Percentiles rank a stretch among this genome's conserved stretches.
Evolutionary conservation across 1,284 basidiomycete genomes (phyloP).

Genomic region (Dichomitus squalens): DNA sequence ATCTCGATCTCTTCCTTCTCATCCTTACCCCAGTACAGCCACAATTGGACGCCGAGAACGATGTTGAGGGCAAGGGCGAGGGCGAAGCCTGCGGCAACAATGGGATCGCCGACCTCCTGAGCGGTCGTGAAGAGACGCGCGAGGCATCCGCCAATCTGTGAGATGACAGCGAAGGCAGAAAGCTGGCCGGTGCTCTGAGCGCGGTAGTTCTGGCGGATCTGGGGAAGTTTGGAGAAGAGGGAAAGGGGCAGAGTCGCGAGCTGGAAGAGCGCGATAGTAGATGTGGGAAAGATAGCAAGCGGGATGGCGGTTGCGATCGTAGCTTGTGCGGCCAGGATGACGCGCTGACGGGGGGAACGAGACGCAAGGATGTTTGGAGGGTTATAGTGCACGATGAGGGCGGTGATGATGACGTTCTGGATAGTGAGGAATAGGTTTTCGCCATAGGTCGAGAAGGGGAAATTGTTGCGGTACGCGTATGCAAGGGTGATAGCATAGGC

Average conservation of each 20-base stretch:
- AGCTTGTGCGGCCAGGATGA: slow-evolving; percentile 39
- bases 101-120: slow-evolving; percentile 80
- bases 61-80: slow-evolving; percentile 80
- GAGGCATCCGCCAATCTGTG: slow-evolving; percentile 82
- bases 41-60: slow-evolving; percentile 81
- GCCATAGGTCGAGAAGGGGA: slow-evolving; percentile 95
- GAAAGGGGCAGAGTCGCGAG: slow-evolving; percentile 83
- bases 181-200: slow-evolving; percentile 86
- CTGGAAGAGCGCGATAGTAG: slow-evolving; percentile 67
- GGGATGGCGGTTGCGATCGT: slow-evolving; percentile 45
- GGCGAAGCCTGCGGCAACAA: slow-evolving; percentile 81
- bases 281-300: slow-evolving; percentile 53
- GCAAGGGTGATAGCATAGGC: slow-evolving; percentile 85
- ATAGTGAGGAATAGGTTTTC: slow-evolving; percentile 89
- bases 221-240: slow-evolving; percentile 84
- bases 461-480: slow-evolving; percentile 83
- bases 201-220: slow-evolving; percentile 79
- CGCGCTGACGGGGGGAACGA: slow-evolving; percentile 20
- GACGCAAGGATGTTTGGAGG: slow-evolving; percentile 21
- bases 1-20: slow-evolving; percentile 38
- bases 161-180: slow-evolving; percentile 84
- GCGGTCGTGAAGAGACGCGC: slow-evolving; percentile 90
- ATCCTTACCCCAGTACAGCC: slow-evolving; percentile 77
- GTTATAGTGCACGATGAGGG: slow-evolving; percentile 74
- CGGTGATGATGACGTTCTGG: slow-evolving; percentile 82